A percentile compares a stretch with the other conserved stretches of the same genome.
Conservation (phyloP, 208 protist species). For the Leishmania mexicana region DNA sequence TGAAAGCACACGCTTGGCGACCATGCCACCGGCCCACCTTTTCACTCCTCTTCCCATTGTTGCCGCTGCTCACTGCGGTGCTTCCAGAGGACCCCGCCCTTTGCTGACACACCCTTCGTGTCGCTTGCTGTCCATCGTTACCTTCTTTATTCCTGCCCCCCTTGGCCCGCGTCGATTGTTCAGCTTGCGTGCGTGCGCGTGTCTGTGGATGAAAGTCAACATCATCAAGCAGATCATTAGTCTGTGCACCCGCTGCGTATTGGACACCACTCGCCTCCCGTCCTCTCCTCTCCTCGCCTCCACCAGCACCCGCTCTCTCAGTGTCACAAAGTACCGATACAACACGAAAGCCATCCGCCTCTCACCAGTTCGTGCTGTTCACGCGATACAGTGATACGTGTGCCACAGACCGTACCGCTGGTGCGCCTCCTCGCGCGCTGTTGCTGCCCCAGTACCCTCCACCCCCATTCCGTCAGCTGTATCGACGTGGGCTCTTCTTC, state of each 20-base stretch:
- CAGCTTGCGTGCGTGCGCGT: background rate
- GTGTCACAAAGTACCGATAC: background rate
- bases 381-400: background rate
- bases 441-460: background rate
- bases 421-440: background rate
- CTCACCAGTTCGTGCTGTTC: background rate
- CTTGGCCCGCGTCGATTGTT: background rate
- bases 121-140: background rate
- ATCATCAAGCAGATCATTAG: background rate
- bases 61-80: background rate
- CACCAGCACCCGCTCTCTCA: background rate
- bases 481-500: background rate
- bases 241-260: background rate
- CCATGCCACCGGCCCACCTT: background rate
- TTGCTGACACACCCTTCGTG: background rate
- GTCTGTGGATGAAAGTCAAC: background rate
- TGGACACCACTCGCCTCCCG: background rate
- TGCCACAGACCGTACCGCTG: background rate
- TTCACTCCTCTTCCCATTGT: background rate
- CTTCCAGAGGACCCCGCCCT: background rate
- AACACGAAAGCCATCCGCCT: background rate
- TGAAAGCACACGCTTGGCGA: background rate
- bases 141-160: no score
- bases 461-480: background rate
- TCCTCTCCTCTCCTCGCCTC: background rate